Percentiles rank a stretch among this genome's conserved stretches.
Conservation (phyloP, 192 early-diverging fungal genomes). For the Backusella australiensis region DNA sequence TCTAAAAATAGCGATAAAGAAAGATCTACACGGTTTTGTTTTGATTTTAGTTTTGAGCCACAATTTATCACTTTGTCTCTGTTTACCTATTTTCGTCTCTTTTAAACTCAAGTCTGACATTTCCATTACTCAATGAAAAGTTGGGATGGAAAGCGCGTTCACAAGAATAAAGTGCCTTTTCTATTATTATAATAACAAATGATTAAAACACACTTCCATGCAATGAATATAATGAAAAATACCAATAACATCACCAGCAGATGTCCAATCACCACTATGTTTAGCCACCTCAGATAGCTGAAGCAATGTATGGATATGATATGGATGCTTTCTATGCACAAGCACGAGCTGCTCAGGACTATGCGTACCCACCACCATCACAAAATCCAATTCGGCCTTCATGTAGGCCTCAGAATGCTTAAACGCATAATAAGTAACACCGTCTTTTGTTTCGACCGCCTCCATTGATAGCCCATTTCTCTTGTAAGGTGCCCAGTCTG, state of each 20-base stretch:
- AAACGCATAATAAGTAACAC: conserved; percentile 53
- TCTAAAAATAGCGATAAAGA: conserved; percentile 79
- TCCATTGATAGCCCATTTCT: conserved; percentile 49
- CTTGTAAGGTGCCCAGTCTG: conserved; percentile 68
- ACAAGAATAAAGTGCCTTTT: conserved; percentile 86
- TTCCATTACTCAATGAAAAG: conserved; percentile 68
- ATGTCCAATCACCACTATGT: conserved; percentile 78
- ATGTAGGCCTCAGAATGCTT: conserved; percentile 74
- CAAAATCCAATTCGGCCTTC: conserved; percentile 71
- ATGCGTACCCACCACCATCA: conserved; percentile 66
- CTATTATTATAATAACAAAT: conserved; percentile 19
- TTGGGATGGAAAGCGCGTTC: conserved; percentile 78
- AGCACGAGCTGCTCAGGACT: conserved; percentile 71
- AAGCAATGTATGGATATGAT: conserved; percentile 83
- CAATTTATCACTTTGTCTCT: not conserved
- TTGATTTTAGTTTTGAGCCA: not conserved
- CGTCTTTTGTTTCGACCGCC: conserved; percentile 34
- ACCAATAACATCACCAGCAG: conserved; percentile 80
- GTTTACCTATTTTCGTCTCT: conserved; percentile 71
- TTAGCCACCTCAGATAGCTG: conserved; percentile 85
- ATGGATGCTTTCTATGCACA: conserved; percentile 75
- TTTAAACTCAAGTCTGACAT: conserved; percentile 66
- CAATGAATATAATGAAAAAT: not conserved
- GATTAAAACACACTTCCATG: not conserved
- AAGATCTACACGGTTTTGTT: conserved; percentile 34